phyloP scores from a whole-genome alignment of 441 rosid species.

The Arabidopsis hybrid region DNA sequence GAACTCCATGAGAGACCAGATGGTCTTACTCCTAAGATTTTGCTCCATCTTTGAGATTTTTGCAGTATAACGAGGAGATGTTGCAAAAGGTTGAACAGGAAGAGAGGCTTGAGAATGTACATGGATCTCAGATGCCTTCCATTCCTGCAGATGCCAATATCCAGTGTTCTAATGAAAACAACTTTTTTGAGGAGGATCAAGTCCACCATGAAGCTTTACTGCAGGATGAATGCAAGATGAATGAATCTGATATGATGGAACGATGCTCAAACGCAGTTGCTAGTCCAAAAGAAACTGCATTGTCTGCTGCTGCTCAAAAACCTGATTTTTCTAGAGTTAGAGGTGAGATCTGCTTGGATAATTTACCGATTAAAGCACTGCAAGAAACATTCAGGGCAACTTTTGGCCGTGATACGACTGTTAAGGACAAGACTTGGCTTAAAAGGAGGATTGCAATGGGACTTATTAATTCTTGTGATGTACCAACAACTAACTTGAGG shows the following conservation, averaged over 20 bases:
- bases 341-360: conserved; percentile 83
- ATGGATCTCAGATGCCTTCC: conserved; percentile 56
- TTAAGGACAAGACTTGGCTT: conserved; percentile 96
- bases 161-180: conserved; percentile 48
- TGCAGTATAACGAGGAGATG: conserved; percentile 55
- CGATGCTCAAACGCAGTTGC: conserved; percentile 55
- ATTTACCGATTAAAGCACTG: conserved; percentile 86
- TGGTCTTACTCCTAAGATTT: conserved; percentile 1
- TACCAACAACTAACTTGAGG: conserved; percentile 59
- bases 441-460: conserved; percentile 96
- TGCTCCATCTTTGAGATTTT: conserved; percentile 35
- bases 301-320: conserved; percentile 23
- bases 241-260: conserved; percentile 48
- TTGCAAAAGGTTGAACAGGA: conserved; percentile 44
- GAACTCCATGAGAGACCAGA: conserved; percentile 9
- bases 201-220: conserved; percentile 55
- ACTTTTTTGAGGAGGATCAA: conserved; percentile 57
- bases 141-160: conserved; percentile 55
- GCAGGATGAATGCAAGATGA: conserved; percentile 54
- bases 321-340: conserved; percentile 69
- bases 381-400: conserved; percentile 91
- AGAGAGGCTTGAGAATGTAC: conserved; percentile 19
- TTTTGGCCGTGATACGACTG: conserved; percentile 96
- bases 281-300: conserved; percentile 52
- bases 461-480: conserved; percentile 77